Percentiles rank a stretch among this genome's conserved stretches.
Conservation (phyloP, 495 filamentous ascomycete species). For the Xylaria curta region DNA sequence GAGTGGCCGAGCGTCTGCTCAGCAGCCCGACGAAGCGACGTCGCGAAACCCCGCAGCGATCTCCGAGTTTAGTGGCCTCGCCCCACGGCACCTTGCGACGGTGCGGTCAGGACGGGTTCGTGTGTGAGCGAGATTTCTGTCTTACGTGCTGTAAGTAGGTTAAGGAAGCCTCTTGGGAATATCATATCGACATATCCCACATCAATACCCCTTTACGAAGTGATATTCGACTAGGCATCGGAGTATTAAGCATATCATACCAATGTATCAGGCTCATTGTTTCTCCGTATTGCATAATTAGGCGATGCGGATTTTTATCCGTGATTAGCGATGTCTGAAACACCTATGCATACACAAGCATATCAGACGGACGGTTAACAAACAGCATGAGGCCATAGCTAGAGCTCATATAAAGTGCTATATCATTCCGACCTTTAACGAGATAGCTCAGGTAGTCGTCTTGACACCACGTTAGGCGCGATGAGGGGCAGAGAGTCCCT, state of each 20-base stretch:
- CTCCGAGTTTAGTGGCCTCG: conserved; percentile 40
- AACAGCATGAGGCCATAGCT: not conserved
- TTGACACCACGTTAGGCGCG: not conserved
- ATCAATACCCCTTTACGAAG: not conserved
- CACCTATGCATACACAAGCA: not conserved
- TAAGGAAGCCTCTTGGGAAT: not conserved
- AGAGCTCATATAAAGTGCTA: not conserved
- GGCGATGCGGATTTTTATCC: not conserved
- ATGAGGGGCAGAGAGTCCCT: not conserved
- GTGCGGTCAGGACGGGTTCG: conserved; percentile 56
- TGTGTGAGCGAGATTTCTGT: conserved; percentile 56
- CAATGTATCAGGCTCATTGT: not conserved
- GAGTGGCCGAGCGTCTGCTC: conserved; percentile 24
- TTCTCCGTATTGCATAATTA: not conserved
- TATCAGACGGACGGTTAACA: not conserved
- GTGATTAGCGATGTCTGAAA: not conserved
- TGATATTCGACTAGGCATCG: not conserved
- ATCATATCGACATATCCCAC: not conserved
- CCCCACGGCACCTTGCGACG: conserved; percentile 50
- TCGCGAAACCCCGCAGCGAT: not conserved
- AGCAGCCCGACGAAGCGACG: conserved; percentile 22
- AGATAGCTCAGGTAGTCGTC: not conserved
- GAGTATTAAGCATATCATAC: not conserved
- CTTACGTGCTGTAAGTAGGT: conserved; percentile 48
- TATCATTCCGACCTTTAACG: not conserved